These are phyloP conservation scores for Ottelia alismoides DNA, from an alignment of 106 monocot species.

Conservation along the genomic window DNA sequence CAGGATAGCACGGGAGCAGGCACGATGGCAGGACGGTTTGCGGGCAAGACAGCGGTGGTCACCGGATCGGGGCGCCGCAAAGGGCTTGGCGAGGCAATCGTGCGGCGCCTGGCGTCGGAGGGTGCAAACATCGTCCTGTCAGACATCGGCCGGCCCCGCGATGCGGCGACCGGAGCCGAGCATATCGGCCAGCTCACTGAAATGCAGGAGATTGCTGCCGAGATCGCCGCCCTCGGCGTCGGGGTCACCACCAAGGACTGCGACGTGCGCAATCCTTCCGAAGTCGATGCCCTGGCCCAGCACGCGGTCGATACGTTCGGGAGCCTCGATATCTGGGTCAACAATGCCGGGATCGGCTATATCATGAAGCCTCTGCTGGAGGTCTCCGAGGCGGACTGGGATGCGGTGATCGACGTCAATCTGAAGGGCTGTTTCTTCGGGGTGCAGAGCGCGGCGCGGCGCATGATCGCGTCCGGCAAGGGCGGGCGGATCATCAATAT, in stretches of 20 bases:
- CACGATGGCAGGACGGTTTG: no score
- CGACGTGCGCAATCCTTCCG: no score
- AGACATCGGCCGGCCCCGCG: not conserved
- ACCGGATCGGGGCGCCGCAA: not conserved
- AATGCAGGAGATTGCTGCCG: not conserved
- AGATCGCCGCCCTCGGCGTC: not conserved
- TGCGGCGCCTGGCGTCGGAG: no score
- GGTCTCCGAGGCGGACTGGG: not conserved
- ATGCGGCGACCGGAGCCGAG: not conserved
- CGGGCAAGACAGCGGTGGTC: not conserved
- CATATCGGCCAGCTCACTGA: not conserved
- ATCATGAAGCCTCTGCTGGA: not conserved
- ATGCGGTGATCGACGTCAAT: no score
- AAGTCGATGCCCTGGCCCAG: not conserved
- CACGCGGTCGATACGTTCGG: no score
- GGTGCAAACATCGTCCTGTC: not conserved
- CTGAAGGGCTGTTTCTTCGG: not conserved
- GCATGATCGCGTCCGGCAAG: no score
- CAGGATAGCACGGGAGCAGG: no score
- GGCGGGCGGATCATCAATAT: no score
- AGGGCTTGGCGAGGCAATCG: no score
- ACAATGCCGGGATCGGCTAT: not conserved
- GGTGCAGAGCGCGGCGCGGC: no score
- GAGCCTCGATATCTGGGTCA: not conserved
- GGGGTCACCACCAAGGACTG: not conserved